Conservation (phyloP, 2,329 filamentous ascomycete genomes). For the Alternaria gaisen region DNA sequence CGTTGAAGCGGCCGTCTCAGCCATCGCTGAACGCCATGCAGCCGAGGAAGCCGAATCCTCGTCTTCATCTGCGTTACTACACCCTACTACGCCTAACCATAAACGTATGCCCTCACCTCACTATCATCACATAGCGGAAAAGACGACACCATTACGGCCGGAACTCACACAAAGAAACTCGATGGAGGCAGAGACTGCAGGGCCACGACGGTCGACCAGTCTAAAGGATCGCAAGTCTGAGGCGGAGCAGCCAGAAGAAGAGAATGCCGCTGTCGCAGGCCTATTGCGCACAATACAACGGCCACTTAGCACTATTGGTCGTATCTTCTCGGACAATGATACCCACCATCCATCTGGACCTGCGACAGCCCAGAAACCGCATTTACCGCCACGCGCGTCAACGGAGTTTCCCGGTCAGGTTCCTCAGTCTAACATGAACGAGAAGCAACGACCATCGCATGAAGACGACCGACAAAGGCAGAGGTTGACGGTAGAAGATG, state of each 20-base stretch:
- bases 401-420: constrained; percentile 37
- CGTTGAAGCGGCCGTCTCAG: constrained; percentile 95
- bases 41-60: constrained; percentile 48
- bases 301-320: constrained; percentile 88
- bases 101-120: constrained; percentile 54
- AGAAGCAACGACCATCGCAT: constrained; percentile 30
- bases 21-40: constrained; percentile 88
- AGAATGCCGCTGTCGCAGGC: constrained; percentile 79
- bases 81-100: constrained; percentile 38
- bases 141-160: constrained; percentile 61
- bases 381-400: constrained; percentile 55
- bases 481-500: constrained; percentile 77
- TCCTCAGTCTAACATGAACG: constrained; percentile 9
- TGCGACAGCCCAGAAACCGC: constrained; percentile 59
- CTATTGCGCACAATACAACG: constrained; percentile 89
- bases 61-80: constrained; percentile 26
- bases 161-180: constrained; percentile 69
- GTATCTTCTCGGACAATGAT: constrained; percentile 85
- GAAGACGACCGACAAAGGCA: constrained; percentile 40
- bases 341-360: constrained; percentile 41
- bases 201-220: constrained; percentile 64
- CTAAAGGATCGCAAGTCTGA: constrained; percentile 52
- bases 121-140: constrained; percentile 56
- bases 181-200: constrained; percentile 67
- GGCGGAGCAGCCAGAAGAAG: constrained; percentile 66